Evolutionary conservation across 2,329 filamentous ascomycete species (phyloP), one percentile per base, ranked within the genome.

Genomic region (Microsporum canis): DNA sequence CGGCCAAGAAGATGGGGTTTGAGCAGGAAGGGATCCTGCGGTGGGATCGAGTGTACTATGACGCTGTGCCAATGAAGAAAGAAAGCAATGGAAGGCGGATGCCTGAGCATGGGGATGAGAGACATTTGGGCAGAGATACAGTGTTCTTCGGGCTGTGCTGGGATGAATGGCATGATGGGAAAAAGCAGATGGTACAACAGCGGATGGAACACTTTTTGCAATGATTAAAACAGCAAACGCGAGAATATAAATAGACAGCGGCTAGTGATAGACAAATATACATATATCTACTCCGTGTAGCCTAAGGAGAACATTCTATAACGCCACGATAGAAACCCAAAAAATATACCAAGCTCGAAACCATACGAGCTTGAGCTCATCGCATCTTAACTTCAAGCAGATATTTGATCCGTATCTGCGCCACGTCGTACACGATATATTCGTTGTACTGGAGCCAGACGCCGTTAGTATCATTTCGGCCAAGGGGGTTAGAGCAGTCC

Each of bases 381-480:
- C 10, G 12, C 73, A 78, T 78, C n/a, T 69, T 61, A 5, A 78
- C 74, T 29, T 73, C 71, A 49, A 78, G 72, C 41, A 79, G 66
- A 65, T 79, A 79, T 27, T 72, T 70, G 64, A 77, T 71, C 17
- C 72, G 72, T 62, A 79, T 75, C 69, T 79, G 77, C n/a, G 75
- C 72, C 31, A 78, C 72, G 66, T 79, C 76, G 62, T 79, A 79
- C 29, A 75, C 75, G 58, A 79, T 79, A 63, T 79, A 79, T 69
- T 79, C 77, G 60, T 78, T 77, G 65, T 77, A 66, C 51, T 59
- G 58, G 34, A 66, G 45, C 45, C 34, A 61, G 12, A 43, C 55
- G 14, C 38, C 61, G 7, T 60, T 59, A 27, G 17, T 17, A 33
- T 57, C 36, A 10, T 31, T 51, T 4, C 7, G 8, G 12, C 57